Percentiles rank a stretch among this genome's conserved stretches.
phyloP scores from a whole-genome alignment of 331 rosid genomes.

The Malus hybrid region DNA sequence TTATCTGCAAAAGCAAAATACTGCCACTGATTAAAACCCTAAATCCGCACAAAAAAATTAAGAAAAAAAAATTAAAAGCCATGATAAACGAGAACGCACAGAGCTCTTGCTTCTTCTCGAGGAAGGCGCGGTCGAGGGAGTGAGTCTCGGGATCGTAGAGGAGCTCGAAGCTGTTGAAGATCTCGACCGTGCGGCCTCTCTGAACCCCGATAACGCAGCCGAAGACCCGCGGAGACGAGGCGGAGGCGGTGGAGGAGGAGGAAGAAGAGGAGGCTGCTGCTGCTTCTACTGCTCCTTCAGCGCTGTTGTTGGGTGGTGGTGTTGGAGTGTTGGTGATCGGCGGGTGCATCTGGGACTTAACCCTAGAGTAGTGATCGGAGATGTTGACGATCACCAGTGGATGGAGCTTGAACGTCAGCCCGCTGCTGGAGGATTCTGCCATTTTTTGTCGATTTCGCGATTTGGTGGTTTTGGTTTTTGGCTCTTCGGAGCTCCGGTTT shows the following conservation, averaged over 20 bases:
- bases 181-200: slow-evolving; percentile 97
- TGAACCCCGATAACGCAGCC: slow-evolving; percentile 97
- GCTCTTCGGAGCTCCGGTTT: too few species aligned
- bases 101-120: slow-evolving; percentile 97
- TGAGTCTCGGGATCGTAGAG: slow-evolving; percentile 66
- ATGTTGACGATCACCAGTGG: slow-evolving; percentile 91
- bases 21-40: neutral
- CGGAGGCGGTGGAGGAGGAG: slow-evolving; percentile 3
- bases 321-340: slow-evolving; percentile 9
- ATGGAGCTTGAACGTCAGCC: slow-evolving; percentile 89
- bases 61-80: neutral
- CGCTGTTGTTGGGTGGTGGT: slow-evolving; percentile 22
- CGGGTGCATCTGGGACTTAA: slow-evolving; percentile 74
- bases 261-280: slow-evolving; percentile 17
- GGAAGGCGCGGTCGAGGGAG: slow-evolving; percentile 85
- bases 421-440: slow-evolving; percentile 94
- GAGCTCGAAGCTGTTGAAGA: slow-evolving; percentile 97
- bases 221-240: slow-evolving; percentile 42
- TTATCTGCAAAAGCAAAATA: slow-evolving; percentile 42
- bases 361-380: slow-evolving; percentile 86
- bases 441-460: neutral
- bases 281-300: slow-evolving; percentile 18
- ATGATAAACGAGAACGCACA: slow-evolving; percentile 27
- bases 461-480: neutral
- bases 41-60: neutral